These are phyloP conservation scores for Epichloe scottii DNA, from an alignment of 2,329 filamentous ascomycete species.

Conservation along the genomic window DNA sequence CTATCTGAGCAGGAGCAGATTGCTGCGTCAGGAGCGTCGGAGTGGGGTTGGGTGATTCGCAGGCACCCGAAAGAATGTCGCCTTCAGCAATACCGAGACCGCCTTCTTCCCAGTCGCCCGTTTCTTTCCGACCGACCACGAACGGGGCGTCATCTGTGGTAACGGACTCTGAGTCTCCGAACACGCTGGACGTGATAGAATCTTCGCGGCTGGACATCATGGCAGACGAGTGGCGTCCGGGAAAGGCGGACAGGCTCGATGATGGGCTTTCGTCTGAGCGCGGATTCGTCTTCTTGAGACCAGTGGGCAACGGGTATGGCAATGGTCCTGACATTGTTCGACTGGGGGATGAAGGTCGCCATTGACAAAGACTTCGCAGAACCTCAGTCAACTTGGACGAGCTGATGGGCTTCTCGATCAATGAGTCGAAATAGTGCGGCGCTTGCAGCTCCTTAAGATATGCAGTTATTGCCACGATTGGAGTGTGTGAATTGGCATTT, in stretches of 20 bases:
- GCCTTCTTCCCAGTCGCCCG: slow-evolving; percentile 66
- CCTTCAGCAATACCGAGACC: slow-evolving; percentile 69
- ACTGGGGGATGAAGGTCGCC: slow-evolving; percentile 61
- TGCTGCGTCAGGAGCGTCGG: slow-evolving; percentile 45
- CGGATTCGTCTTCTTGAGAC: slow-evolving; percentile 50
- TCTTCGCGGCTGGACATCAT: slow-evolving; percentile 77
- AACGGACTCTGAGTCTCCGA: slow-evolving; percentile 73
- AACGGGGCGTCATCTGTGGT: slow-evolving; percentile 68
- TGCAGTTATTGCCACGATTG: slow-evolving; percentile 90
- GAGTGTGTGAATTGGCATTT: slow-evolving; percentile 87
- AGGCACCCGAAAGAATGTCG: slow-evolving; percentile 24
- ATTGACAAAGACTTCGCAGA: slow-evolving; percentile 77
- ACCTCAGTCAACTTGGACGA: slow-evolving; percentile 83
- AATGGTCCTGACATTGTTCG: slow-evolving; percentile 31
- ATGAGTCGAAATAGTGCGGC: slow-evolving; percentile 86
- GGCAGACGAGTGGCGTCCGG: slow-evolving; percentile 57
- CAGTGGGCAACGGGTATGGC: slow-evolving; percentile 48
- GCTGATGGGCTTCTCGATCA: slow-evolving; percentile 95
- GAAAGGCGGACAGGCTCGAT: slow-evolving; percentile 61
- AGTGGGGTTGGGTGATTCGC: slow-evolving; percentile 28
- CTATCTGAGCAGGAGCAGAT: slow-evolving; percentile 52
- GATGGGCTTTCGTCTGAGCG: slow-evolving; percentile 73
- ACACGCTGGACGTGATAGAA: slow-evolving; percentile 77
- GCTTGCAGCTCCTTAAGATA: slow-evolving; percentile 96
- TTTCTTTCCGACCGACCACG: slow-evolving; percentile 58